phyloP scores from a whole-genome alignment of 2,329 filamentous ascomycete genomes.

The Claviceps sp. region DNA sequence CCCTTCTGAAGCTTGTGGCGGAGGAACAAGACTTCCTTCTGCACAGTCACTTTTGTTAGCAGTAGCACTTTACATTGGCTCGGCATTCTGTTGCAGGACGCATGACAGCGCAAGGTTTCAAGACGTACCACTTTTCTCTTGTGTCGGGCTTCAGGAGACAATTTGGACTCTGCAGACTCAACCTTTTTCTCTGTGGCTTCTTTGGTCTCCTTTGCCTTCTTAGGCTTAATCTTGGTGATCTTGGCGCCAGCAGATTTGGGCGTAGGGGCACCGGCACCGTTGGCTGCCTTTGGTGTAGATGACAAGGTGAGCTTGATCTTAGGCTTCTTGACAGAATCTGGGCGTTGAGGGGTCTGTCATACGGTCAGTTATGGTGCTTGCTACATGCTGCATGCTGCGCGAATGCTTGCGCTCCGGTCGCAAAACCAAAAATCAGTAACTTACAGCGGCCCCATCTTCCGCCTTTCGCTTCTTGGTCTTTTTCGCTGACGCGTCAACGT shows the following conservation, averaged over 20 bases:
- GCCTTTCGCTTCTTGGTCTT: conserved; percentile 70
- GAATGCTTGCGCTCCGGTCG: not conserved
- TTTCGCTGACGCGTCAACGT: conserved; percentile 51
- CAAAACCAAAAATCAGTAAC: conserved; percentile 5
- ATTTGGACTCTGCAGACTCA: conserved; percentile 42
- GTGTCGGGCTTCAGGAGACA: conserved; percentile 44
- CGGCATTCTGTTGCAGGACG: not conserved
- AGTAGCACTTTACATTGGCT: not conserved
- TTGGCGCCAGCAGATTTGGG: conserved; percentile 44
- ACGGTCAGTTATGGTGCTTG: not conserved
- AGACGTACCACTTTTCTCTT: conserved; percentile 44
- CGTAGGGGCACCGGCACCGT: conserved; percentile 31
- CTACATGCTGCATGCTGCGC: too few species aligned
- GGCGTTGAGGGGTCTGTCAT: conserved; percentile 39
- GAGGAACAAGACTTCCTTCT: conserved; percentile 78
- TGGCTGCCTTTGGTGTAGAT: conserved; percentile 55
- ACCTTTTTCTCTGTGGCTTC: conserved; percentile 44
- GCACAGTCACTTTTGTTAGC: not conserved
- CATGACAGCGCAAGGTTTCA: not conserved
- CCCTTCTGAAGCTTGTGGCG: conserved; percentile 93
- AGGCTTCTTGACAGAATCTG: conserved; percentile 53
- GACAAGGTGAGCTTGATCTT: conserved; percentile 53
- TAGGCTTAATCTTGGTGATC: conserved; percentile 40
- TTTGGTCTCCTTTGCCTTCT: conserved; percentile 45
- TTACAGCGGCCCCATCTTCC: conserved; percentile 52